Evolutionary conservation across 2,329 filamentous ascomycete species (phyloP), one percentile per base, ranked within the genome.

Genomic region (Tricladium varicosporioides): DNA sequence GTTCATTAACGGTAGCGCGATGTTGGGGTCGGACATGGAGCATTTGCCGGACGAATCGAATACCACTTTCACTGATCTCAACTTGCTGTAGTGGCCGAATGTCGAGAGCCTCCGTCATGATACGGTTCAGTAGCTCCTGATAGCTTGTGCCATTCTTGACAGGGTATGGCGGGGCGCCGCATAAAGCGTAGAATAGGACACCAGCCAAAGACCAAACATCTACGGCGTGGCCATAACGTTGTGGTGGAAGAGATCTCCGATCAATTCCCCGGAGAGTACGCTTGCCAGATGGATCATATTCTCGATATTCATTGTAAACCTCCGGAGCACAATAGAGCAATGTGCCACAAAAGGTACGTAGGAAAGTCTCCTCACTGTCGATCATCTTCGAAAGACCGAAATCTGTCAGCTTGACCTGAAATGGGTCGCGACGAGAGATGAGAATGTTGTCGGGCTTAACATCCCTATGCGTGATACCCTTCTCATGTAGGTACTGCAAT

Each of bases 371-470:
- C 60, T 92, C 86, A 63, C 91, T 91, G 60, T 92, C 88, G 47
- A 96, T 87, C 72, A 95, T 92, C 71, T 99, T 99, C 2, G 94
- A 97, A 4, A 99, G 76, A 2, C 94, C 94, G 75, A 99, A 99
- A 70, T 99, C 94, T 0, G 94, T 96, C 13, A 99, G 78, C 73
- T 99, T 97, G 65, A 97, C 88, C 13, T 83, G 79, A 49, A 96
- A 83, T 0, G 92, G 92, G 5, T 87, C 78, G 9, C 84, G 71
- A 0, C 85, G 87, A 10, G 86, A 80, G 63, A 97, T 89, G 43
- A 99, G 79, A 59, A 99, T 97, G 68, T 99, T 99, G 77, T 99
- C 94, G 0, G 94, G 94, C 71, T 99, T 99, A 69, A 99, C 92
- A 72, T 99, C 94, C n/a, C 94, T 88, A 74, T 99, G 94, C 0